Base-by-base conservation (phyloP, 768 basidiomycete genomes). In the Suillus occidentalis region DNA sequence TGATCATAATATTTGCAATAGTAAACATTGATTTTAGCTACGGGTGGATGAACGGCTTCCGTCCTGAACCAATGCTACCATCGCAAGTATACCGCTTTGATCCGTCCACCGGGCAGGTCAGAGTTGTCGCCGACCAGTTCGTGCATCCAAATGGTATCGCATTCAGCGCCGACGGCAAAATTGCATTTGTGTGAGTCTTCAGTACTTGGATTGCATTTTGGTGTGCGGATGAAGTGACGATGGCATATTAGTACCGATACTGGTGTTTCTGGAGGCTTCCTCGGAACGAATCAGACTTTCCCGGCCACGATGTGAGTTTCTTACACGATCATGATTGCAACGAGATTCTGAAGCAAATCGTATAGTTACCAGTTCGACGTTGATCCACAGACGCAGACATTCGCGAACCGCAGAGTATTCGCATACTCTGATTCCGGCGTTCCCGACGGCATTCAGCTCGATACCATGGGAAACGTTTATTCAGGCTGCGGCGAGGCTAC, bases 81-180 rank as follows among this genome's bases (percentile, higher is more conserved):
- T 87, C 83, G 56, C 91, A 93, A 69, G 90, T 93, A 18, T 95
- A 95, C 73, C 83, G 89, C 14, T 87, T 92, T 70, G 86, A 92
- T 71, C 86, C 89, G 10, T 78, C 80, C 2, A 89, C 87, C 1
- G 83, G 89, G 5, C 75, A 83, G 37, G 84, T 94, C 7, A 84
- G 85, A 3, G 88, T 89, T 9, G 89, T 92, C 3, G 91, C 93
- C 3, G 89, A 90, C 67, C 89, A 87, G n/a, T 89, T 94, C 70
- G 82, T 84, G 64, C 84, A 84, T 67, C 84, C 83, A 52, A 94
- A 94, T 70, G 93, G 91, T 1, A 84, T 94, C 60, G 89, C 89
- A 0, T 88, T 93, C 73, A 84, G 83, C n/a, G 76, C 79, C 2
- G 86, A 89, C 66, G 89, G 90, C 10, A 83, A 75, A 58, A 84